Evolutionary conservation across 192 early-diverging fungal genomes (phyloP).

Genomic region (Chytriomyces confervae): DNA sequence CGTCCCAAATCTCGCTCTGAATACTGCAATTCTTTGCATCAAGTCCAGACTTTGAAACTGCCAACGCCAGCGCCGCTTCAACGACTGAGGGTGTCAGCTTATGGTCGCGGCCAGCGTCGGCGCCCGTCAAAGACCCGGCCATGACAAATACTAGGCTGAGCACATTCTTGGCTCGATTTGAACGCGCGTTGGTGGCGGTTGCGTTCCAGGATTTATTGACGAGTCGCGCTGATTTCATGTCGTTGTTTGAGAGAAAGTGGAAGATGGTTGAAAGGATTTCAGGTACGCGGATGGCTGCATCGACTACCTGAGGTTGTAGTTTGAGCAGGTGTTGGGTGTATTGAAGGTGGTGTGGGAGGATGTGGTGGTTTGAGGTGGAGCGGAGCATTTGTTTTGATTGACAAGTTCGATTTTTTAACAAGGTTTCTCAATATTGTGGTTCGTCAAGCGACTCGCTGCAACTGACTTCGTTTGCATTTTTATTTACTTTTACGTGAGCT

Average conservation of each 20-base stretch:
- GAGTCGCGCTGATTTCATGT: neutral
- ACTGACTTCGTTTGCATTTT: too few species aligned
- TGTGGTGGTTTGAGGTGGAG: neutral
- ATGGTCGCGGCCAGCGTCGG: neutral
- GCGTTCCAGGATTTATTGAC: constrained; percentile 8
- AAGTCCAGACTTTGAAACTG: neutral
- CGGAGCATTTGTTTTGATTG: too few species aligned
- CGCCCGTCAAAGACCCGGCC: neutral
- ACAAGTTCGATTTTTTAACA: too few species aligned
- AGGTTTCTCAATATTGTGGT: too few species aligned
- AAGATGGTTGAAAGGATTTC: constrained; percentile 23
- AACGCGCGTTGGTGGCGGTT: neutral
- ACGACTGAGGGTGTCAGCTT: neutral
- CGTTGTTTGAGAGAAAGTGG: constrained; percentile 13
- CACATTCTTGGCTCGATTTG: neutral
- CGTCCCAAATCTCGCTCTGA: constrained; percentile 1
- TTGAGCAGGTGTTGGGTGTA: too few species aligned
- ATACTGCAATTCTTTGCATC: neutral
- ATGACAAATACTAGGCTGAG: constrained; percentile 16
- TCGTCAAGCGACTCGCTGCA: too few species aligned
- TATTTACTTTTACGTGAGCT: neutral
- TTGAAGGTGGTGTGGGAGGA: neutral
- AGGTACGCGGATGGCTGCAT: neutral
- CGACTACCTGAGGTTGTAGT: too few species aligned
- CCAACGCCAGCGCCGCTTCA: neutral